These are phyloP conservation scores for Xylariales sp. DNA, from an alignment of 2,329 filamentous ascomycete genomes.

Conservation along the genomic window DNA sequence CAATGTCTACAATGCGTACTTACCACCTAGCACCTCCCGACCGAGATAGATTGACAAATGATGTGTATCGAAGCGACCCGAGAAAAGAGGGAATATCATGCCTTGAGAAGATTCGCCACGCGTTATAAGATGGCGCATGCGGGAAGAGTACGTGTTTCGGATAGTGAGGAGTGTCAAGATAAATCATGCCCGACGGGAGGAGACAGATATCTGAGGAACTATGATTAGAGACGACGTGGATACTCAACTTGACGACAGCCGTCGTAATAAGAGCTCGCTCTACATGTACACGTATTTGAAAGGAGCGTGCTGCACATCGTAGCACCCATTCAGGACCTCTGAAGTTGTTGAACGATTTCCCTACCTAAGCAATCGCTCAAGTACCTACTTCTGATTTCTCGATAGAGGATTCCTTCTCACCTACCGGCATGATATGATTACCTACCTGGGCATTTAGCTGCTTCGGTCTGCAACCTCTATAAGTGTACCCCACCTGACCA, in stretches of 20 bases:
- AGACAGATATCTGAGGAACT: not conserved
- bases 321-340: not conserved
- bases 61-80: constrained; percentile 18
- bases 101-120: constrained; percentile 7
- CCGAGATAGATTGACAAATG: constrained; percentile 28
- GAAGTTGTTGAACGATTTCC: constrained; percentile 11
- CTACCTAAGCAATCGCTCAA: not conserved
- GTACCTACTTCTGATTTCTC: not conserved
- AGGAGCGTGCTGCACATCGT: constrained; percentile 19
- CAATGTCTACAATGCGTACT: constrained; percentile 31
- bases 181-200: constrained; percentile 12
- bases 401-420: not conserved
- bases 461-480: constrained; percentile 28
- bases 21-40: constrained; percentile 6
- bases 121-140: constrained; percentile 31
- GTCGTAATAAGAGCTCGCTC: constrained; percentile 4
- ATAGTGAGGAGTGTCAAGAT: constrained; percentile 23
- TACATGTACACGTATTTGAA: constrained; percentile 29
- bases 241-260: constrained; percentile 9
- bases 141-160: constrained; percentile 36
- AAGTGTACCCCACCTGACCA: constrained; percentile 25
- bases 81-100: constrained; percentile 2
- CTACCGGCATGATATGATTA: not conserved
- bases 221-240: constrained; percentile 24
- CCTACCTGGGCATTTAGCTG: not conserved